phyloP scores from a whole-genome alignment of 2,329 filamentous ascomycete genomes.

The Cercospora sp. region DNA sequence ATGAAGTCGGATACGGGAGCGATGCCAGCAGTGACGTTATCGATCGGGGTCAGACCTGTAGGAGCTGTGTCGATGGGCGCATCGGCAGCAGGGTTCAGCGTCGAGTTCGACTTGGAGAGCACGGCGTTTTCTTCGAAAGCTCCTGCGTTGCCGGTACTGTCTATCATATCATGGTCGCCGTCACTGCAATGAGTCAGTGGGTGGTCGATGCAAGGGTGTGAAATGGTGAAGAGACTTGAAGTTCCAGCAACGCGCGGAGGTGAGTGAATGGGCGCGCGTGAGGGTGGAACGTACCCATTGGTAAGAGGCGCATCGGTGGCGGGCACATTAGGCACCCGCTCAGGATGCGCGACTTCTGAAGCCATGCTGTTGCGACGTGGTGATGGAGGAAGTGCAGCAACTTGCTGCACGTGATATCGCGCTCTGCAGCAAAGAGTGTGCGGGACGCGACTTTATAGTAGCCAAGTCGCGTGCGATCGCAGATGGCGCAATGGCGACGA shows the following conservation, averaged over 20 bases:
- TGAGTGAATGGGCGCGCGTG: slow-evolving; percentile 1
- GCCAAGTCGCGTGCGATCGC: slow-evolving; percentile 10
- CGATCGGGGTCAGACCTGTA: slow-evolving; percentile 40
- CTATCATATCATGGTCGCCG: slow-evolving; percentile 8
- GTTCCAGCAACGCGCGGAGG: neutral
- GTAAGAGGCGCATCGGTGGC: slow-evolving; percentile 24
- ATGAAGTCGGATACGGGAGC: slow-evolving; percentile 47
- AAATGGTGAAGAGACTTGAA: neutral
- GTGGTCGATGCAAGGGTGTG: neutral
- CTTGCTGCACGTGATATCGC: slow-evolving; percentile 28
- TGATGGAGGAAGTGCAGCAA: slow-evolving; percentile 8
- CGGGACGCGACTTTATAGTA: slow-evolving; percentile 16
- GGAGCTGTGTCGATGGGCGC: slow-evolving; percentile 30
- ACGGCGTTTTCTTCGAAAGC: slow-evolving; percentile 29
- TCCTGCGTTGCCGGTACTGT: slow-evolving; percentile 23
- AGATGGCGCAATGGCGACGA: slow-evolving; percentile 3
- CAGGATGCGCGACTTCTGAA: slow-evolving; percentile 27
- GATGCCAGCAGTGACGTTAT: slow-evolving; percentile 47
- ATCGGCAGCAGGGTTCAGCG: slow-evolving; percentile 19
- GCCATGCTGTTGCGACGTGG: slow-evolving; percentile 22
- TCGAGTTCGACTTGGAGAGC: slow-evolving; percentile 26
- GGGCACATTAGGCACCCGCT: slow-evolving; percentile 19
- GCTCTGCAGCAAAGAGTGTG: slow-evolving; percentile 13
- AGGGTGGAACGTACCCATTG: slow-evolving; percentile 25
- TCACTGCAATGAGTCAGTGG: slow-evolving; percentile 10